These are phyloP conservation scores for Rutstroemia sydowiana DNA, from an alignment of 2,329 filamentous ascomycete genomes.

Conservation along the genomic window DNA sequence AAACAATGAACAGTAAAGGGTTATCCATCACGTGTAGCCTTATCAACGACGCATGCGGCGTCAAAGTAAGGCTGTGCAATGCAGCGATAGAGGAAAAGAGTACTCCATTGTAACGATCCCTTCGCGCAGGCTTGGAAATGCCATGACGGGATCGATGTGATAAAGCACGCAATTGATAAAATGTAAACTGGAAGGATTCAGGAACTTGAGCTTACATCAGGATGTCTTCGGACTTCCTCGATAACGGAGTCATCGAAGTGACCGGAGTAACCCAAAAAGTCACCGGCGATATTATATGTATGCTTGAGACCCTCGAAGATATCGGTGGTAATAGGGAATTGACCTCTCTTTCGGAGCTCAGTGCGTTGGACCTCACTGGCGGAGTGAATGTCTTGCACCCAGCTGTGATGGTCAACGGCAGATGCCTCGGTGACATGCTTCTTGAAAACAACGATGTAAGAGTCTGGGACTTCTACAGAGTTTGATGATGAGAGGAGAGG, in stretches of 20 bases:
- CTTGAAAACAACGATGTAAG: slow-evolving; percentile 99
- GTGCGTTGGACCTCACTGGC: slow-evolving; percentile 61
- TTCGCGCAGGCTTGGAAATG: too few relatives aligned
- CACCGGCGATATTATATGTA: slow-evolving; percentile 84
- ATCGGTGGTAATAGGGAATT: slow-evolving; percentile 59
- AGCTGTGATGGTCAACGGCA: slow-evolving; percentile 74
- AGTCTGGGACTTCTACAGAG: slow-evolving; percentile 78
- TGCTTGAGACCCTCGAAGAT: slow-evolving; percentile 85
- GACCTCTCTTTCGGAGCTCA: slow-evolving; percentile 86
- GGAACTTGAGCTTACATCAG: slow-evolving; percentile 70
- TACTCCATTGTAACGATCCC: too few relatives aligned
- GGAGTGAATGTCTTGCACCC: slow-evolving; percentile 81
- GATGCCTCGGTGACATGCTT: slow-evolving; percentile 72
- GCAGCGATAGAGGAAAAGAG: too few relatives aligned
- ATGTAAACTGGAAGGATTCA: not conserved
- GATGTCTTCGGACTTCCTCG: slow-evolving; percentile 87
- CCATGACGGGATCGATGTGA: not conserved
- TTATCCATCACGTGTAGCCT: slow-evolving; percentile 20
- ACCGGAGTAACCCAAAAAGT: slow-evolving; percentile 85
- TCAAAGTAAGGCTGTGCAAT: too few relatives aligned
- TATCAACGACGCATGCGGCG: slow-evolving; percentile 12
- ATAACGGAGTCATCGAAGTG: slow-evolving; percentile 92
- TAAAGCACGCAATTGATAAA: slow-evolving; percentile 1
- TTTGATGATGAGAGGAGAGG: slow-evolving; percentile 78
- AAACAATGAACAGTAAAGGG: too few relatives aligned